These are phyloP conservation scores for Emergomyces pasteurianus DNA, from an alignment of 2,329 filamentous ascomycete species.

Conservation along the genomic window DNA sequence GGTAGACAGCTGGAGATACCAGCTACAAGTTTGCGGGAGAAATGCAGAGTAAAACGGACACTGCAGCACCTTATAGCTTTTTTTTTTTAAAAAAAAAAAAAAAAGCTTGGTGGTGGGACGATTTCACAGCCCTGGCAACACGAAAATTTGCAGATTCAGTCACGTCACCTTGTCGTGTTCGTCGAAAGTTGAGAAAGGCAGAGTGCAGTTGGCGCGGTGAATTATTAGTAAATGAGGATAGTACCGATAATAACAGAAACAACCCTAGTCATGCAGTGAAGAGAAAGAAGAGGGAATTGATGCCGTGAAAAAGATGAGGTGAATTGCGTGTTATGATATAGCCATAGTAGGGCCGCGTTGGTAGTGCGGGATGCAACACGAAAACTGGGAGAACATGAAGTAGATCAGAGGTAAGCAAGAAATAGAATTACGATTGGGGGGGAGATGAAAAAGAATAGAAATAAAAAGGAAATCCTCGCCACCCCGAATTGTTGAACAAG, in stretches of 20 bases:
- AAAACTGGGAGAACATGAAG: background rate
- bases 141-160: background rate
- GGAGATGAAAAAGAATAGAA: background rate
- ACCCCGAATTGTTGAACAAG: slow-evolving; percentile 1
- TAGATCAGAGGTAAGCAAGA: background rate
- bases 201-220: background rate
- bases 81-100: background rate
- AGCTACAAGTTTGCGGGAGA: background rate
- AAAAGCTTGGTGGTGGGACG: background rate
- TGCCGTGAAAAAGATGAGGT: background rate
- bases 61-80: background rate
- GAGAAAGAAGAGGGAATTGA: background rate
- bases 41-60: background rate
- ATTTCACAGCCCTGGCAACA: background rate
- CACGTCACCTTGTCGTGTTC: background rate
- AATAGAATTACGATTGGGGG: background rate
- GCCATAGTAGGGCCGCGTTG: background rate
- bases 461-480: background rate
- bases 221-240: background rate
- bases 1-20: background rate
- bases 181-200: background rate
- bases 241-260: background rate
- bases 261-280: background rate
- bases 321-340: background rate
- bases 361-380: background rate